Evolutionary conservation across 257 asterid genomes (phyloP).

Genomic region (Salvia miltiorrhiza): DNA sequence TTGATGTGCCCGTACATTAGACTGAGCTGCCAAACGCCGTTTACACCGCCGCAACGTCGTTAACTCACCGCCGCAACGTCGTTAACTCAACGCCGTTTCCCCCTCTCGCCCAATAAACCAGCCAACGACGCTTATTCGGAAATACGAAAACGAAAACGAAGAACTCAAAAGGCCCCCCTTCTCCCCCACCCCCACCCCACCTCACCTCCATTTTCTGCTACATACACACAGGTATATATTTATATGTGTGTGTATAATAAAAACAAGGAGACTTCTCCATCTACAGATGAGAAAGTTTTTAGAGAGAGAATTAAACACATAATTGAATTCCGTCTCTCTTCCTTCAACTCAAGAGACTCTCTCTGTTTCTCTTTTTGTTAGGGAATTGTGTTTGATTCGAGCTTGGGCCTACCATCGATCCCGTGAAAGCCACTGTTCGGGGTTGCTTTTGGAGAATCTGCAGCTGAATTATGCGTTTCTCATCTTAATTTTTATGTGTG

Average conservation of each 20-base stretch:
- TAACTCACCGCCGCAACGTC: slow-evolving; percentile 34
- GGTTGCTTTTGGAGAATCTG: slow-evolving; percentile 47
- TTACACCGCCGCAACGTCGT: slow-evolving; percentile 44
- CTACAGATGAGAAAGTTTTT: slow-evolving; percentile 5
- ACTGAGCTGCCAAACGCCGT: slow-evolving; percentile 48
- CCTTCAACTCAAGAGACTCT: not conserved
- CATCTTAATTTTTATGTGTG: slow-evolving; percentile 30
- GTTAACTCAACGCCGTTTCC: slow-evolving; percentile 46
- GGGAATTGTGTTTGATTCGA: slow-evolving; percentile 32
- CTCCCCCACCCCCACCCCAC: not conserved
- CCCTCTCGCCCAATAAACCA: slow-evolving; percentile 25
- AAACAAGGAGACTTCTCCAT: slow-evolving; percentile 21
- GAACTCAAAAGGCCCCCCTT: not conserved
- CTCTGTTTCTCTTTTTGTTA: slow-evolving; percentile 3
- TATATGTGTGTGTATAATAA: not conserved
- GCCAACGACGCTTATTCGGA: slow-evolving; percentile 29
- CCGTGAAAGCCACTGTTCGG: slow-evolving; percentile 35
- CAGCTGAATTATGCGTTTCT: slow-evolving; percentile 48
- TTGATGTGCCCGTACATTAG: slow-evolving; percentile 26
- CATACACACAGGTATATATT: not conserved
- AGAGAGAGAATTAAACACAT: slow-evolving; percentile 30
- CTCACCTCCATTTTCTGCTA: not conserved
- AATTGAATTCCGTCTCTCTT: slow-evolving; percentile 20
- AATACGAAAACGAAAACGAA: slow-evolving; percentile 34
- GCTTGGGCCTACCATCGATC: slow-evolving; percentile 42